A percentile compares a stretch with the other conserved stretches of the same genome.
phyloP scores from a whole-genome alignment of 2,329 filamentous ascomycete species.

The Penicillium sp. region DNA sequence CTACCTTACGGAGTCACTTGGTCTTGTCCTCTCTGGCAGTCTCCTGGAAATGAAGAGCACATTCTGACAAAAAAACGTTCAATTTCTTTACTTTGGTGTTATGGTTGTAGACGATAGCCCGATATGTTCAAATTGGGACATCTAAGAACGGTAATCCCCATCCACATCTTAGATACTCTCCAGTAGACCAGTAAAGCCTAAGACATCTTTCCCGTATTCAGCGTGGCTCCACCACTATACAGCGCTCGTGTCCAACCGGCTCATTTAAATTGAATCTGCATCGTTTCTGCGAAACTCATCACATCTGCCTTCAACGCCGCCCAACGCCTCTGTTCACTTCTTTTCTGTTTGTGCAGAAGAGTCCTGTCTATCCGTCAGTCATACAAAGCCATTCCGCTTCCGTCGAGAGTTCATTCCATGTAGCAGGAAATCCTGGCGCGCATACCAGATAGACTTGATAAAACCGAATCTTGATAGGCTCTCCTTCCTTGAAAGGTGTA shows the following conservation, averaged over 20 bases:
- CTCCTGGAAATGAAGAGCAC: constrained; percentile 29
- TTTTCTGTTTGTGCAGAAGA: constrained; percentile 30
- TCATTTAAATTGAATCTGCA: no score
- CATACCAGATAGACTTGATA: constrained; percentile 38
- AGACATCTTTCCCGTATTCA: no score
- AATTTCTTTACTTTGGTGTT: constrained; percentile 12
- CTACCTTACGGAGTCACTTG: constrained; percentile 21
- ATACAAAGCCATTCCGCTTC: no score
- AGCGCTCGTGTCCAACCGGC: no score
- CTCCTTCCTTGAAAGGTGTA: constrained; percentile 16
- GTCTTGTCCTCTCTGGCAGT: constrained; percentile 24
- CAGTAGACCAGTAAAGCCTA: no score
- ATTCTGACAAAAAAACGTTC: constrained; percentile 21
- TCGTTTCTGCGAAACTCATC: not conserved
- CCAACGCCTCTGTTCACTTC: constrained; percentile 18
- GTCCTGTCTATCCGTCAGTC: constrained; percentile 21
- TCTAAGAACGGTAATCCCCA: no score
- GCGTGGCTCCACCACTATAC: no score
- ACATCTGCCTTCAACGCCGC: not conserved
- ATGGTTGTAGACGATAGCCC: constrained; percentile 2
- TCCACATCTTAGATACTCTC: no score
- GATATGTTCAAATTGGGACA: no score
- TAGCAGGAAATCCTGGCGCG: no score
- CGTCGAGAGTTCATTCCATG: no score
- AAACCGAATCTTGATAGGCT: constrained; percentile 31